Evolutionary conservation across 768 basidiomycete species (phyloP).

Genomic region (Mrakia blollopis): DNA sequence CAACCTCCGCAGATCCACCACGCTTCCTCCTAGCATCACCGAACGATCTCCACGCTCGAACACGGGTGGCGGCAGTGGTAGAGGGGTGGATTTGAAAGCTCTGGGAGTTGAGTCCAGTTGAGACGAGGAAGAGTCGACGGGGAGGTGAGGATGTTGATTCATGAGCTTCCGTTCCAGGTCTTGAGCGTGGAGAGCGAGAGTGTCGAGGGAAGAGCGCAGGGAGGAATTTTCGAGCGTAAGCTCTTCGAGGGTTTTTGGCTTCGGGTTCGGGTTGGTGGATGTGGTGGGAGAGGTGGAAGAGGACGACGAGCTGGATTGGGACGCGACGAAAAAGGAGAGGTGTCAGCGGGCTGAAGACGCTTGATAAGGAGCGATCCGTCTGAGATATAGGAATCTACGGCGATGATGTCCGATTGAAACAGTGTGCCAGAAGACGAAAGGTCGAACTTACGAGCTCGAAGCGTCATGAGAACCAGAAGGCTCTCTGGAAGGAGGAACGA

Average conservation of each 20-base stretch:
- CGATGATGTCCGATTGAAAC: too few relatives aligned
- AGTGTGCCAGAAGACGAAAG: background rate
- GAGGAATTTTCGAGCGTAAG: constrained; percentile 23
- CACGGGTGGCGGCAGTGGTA: background rate
- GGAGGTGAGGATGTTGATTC: background rate
- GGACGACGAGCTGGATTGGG: background rate
- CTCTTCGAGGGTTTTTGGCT: constrained; percentile 25
- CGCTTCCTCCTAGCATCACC: constrained; percentile 8
- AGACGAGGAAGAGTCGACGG: background rate
- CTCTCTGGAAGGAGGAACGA: constrained; percentile 6
- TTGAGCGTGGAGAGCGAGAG: constrained; percentile 18
- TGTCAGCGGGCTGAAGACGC: background rate
- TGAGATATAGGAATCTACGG: too few relatives aligned
- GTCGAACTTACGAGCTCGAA: background rate
- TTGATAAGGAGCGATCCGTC: too few relatives aligned
- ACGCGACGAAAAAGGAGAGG: background rate
- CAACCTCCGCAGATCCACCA: background rate
- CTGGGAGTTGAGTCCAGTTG: background rate
- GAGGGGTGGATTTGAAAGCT: background rate
- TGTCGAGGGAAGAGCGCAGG: constrained; percentile 9
- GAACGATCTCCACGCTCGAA: background rate
- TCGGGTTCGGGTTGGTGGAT: background rate
- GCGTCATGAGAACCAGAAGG: background rate
- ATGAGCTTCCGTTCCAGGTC: background rate
- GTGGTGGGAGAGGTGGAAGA: background rate